phyloP scores from a whole-genome alignment of 2,329 filamentous ascomycete species.

The Aureobasidium sp. region DNA sequence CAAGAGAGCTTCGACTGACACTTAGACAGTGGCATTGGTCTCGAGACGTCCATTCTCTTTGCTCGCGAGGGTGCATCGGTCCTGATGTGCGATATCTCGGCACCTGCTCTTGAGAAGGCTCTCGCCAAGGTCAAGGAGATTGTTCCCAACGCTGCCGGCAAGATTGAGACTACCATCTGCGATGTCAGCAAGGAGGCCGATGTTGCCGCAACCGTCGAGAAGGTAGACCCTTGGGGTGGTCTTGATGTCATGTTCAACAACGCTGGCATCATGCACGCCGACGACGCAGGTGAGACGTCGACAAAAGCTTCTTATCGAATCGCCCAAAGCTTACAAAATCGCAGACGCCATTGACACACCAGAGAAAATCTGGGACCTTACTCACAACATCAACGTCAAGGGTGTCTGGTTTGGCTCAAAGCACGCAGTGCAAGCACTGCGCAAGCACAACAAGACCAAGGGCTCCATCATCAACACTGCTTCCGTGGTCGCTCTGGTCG shows the following conservation, averaged over 20 bases:
- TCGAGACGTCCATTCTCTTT: conserved; percentile 87
- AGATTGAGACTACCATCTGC: conserved; percentile 57
- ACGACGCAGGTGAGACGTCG: conserved; percentile 38
- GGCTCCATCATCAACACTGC: conserved; percentile 90
- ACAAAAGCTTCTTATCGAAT: background rate
- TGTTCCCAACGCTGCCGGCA: conserved; percentile 46
- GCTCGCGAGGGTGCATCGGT: conserved; percentile 80
- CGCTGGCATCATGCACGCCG: conserved; percentile 89
- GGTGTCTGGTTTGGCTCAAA: conserved; percentile 96
- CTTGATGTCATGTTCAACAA: conserved; percentile 96
- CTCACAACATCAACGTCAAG: conserved; percentile 93
- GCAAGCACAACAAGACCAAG: conserved; percentile 69
- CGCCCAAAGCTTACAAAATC: background rate
- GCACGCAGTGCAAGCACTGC: conserved; percentile 76
- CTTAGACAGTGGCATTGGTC: conserved; percentile 68
- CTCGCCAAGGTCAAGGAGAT: conserved; percentile 67
- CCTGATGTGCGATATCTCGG: conserved; percentile 78
- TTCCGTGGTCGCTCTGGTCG: conserved; percentile 79
- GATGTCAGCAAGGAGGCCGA: conserved; percentile 84
- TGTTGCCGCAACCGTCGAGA: conserved; percentile 66
- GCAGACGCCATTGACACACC: conserved; percentile 68
- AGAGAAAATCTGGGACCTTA: conserved; percentile 89
- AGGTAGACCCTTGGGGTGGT: conserved; percentile 76
- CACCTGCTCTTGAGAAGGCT: conserved; percentile 68
- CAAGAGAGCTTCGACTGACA: background rate